Conservation (phyloP, 2,329 filamentous ascomycete species). For the Epichloe aotearoae region DNA sequence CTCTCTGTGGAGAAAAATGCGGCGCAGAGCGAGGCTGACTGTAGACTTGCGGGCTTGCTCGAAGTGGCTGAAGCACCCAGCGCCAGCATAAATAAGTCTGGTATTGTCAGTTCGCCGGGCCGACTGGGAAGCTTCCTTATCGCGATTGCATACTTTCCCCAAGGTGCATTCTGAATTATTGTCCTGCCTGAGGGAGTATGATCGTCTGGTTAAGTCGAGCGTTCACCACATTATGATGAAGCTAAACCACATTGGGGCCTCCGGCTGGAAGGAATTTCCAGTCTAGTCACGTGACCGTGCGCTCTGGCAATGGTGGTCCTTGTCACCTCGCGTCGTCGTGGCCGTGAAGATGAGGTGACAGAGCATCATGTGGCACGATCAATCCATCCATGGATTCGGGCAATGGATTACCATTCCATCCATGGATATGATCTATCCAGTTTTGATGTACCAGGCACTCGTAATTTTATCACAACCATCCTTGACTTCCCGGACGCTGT, state of each 20-base stretch:
- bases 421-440: slow-evolving; percentile 49
- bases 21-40: background rate
- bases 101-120: background rate
- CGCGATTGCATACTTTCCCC: background rate
- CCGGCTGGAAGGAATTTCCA: background rate
- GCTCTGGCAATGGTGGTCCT: background rate
- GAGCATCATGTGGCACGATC: background rate
- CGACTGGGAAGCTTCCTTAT: background rate
- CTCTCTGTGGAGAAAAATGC: background rate
- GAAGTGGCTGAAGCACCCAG: background rate
- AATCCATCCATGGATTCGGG: slow-evolving; percentile 12
- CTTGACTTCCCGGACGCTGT: background rate
- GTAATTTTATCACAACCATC: slow-evolving; percentile 21
- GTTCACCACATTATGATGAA: background rate
- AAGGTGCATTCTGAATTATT: background rate
- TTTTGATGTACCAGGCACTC: slow-evolving; percentile 41
- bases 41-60: background rate
- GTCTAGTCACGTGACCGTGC: background rate
- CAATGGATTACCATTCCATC: slow-evolving; percentile 45
- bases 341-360: background rate
- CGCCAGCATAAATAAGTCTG: background rate
- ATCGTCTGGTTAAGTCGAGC: too few relatives aligned
- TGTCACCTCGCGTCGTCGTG: background rate
- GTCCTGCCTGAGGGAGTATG: too few relatives aligned
- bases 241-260: background rate